A percentile compares a stretch with the other conserved stretches of the same genome.
These are phyloP conservation scores for Colletotrichum eremochloae DNA, from an alignment of 2,329 filamentous ascomycete genomes.

Conservation along the genomic window DNA sequence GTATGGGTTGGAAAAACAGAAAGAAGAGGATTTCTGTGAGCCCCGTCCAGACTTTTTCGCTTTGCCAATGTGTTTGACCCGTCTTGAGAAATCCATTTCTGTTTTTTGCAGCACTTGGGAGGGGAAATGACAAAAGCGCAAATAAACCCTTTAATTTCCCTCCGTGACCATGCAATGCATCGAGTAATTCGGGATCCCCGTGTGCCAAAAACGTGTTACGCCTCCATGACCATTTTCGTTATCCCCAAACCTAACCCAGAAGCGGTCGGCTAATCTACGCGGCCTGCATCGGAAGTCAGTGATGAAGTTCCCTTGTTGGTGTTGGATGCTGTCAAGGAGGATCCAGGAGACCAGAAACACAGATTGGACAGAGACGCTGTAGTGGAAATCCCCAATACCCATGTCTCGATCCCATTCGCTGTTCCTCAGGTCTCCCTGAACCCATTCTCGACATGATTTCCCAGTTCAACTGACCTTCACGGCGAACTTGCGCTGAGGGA, in stretches of 20 bases:
- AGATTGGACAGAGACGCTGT: neutral
- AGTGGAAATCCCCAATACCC: neutral
- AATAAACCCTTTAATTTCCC: constrained; percentile 43
- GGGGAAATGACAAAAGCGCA: constrained; percentile 39
- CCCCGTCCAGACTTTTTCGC: constrained; percentile 35
- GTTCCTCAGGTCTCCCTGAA: neutral
- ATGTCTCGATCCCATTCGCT: too few species aligned
- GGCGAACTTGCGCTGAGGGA: constrained; percentile 98
- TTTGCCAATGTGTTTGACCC: constrained; percentile 38
- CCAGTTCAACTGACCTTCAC: constrained; percentile 80
- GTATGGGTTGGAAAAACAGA: constrained; percentile 21
- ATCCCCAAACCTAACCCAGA: constrained; percentile 42
- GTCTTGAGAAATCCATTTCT: constrained; percentile 41
- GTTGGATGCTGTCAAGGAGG: neutral
- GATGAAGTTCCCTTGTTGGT: neutral
- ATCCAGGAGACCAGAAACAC: neutral
- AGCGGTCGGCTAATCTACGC: constrained; percentile 40
- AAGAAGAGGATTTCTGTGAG: constrained; percentile 31
- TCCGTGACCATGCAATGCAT: constrained; percentile 43
- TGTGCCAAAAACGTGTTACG: constrained; percentile 44
- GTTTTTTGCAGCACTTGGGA: constrained; percentile 40
- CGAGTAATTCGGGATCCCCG: constrained; percentile 42
- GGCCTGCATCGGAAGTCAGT: constrained; percentile 23
- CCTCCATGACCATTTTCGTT: constrained; percentile 43
- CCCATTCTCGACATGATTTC: neutral